Conservation (phyloP, 148 eudicot species). For the Tetragonia tetragonoides region DNA sequence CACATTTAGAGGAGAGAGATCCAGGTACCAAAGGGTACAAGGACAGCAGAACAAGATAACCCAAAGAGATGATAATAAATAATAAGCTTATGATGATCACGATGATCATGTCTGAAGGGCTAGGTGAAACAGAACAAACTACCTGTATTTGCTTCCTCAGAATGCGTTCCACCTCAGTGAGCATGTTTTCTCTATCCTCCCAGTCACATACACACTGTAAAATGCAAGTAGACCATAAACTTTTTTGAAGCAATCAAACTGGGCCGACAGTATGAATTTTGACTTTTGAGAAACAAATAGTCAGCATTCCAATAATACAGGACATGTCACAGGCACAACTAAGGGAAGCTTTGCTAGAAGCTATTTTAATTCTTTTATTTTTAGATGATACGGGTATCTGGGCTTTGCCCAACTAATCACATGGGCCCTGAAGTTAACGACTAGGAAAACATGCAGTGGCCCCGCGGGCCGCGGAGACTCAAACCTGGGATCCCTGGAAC, state of each 20-base stretch:
- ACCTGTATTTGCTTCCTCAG: conserved; percentile 92
- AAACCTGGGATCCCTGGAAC: no score
- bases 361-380: background rate
- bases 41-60: background rate
- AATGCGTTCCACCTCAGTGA: conserved; percentile 81
- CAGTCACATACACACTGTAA: conserved; percentile 87
- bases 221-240: conserved; percentile 5
- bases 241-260: background rate
- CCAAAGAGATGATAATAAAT: background rate
- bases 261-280: background rate
- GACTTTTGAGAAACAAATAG: background rate
- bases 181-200: conserved; percentile 82
- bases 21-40: background rate
- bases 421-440: no score
- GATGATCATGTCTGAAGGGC: background rate
- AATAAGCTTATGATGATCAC: background rate
- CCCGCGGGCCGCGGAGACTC: no score
- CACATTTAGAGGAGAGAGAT: background rate
- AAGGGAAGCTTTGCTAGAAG: background rate
- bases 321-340: background rate
- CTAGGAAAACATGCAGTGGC: no score
- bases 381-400: no score
- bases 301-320: background rate
- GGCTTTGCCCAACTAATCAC: no score
- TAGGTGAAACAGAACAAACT: background rate